Conservation (phyloP, 768 basidiomycete species). For the Rhizopogon vulgaris region DNA sequence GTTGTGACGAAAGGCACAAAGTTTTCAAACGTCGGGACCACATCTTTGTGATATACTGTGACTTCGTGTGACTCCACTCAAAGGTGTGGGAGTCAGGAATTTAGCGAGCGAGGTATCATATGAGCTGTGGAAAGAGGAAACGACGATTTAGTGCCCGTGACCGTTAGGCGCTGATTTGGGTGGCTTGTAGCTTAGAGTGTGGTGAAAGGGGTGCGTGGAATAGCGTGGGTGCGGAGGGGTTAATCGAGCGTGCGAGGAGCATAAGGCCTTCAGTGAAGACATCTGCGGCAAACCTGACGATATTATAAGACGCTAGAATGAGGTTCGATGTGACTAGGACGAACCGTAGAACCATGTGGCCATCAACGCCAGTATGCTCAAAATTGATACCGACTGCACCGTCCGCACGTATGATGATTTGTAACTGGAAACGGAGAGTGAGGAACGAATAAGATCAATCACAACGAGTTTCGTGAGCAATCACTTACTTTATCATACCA, state of each 20-base stretch:
- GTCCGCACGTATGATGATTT: slow-evolving; percentile 93
- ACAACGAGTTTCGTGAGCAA: background rate
- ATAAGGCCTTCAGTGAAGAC: slow-evolving; percentile 98
- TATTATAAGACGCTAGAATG: slow-evolving; percentile 4
- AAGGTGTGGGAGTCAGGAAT: slow-evolving; percentile 80
- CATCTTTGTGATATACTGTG: too few relatives aligned
- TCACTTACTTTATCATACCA: slow-evolving; percentile 84
- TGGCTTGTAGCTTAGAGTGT: slow-evolving; percentile 58
- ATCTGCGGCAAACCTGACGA: slow-evolving; percentile 73
- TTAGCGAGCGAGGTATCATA: slow-evolving; percentile 87
- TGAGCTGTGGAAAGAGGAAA: background rate
- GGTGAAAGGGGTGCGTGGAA: slow-evolving; percentile 89
- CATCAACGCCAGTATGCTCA: slow-evolving; percentile 96
- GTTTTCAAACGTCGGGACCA: too few relatives aligned
- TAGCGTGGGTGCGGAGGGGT: slow-evolving; percentile 88
- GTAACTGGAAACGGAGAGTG: slow-evolving; percentile 46
- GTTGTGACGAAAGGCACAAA: too few relatives aligned
- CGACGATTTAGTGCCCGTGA: slow-evolving; percentile 9
- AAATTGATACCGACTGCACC: slow-evolving; percentile 97
- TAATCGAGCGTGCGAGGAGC: slow-evolving; percentile 93
- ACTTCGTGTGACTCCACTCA: too few relatives aligned
- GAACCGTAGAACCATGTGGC: slow-evolving; percentile 87
- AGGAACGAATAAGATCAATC: background rate
- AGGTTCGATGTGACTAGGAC: background rate
- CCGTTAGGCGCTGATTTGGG: slow-evolving; percentile 24